Base-by-base conservation (phyloP, 208 protist genomes). In the Crithidia bombi region DNA sequence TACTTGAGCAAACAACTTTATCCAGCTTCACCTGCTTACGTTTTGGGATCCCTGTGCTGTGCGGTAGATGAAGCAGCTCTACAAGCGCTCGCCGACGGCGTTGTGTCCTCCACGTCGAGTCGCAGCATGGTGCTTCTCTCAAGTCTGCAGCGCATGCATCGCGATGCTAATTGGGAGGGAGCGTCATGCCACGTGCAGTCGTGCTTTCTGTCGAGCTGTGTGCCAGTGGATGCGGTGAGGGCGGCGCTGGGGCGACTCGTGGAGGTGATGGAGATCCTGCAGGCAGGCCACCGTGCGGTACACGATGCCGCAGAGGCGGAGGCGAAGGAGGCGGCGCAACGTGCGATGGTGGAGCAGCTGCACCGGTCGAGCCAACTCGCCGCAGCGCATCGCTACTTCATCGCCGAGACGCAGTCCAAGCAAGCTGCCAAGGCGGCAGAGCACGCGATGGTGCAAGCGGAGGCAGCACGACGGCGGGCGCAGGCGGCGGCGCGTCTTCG, bases 391-490 rank as follows among this genome's bases (percentile, higher is more conserved):
- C 52, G 61, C 26, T 12, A 6, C 17, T 73, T 75, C 11, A 17
- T 46, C 25, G 47, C 26, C 5, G 56, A 47, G 11, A 43, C n/a
- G 41, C 51, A 46, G 19, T 32, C 21, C 7, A 74, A 58, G 36
- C 15, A 23, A 7, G 58, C 35, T n/a, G 32, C 25, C 7, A 74
- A 65, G 38, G 43, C 38, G 2, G 54, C 73, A n/a, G 39, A 75
- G 66, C 44, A 80, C 0, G 56, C 54, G 38, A 30, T 28, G 12
- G 47, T 86, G 28, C 62, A 69, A 14, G 78, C 76, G 36, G 76
- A 81, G 50, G 50, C 66, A 4, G 10, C 21, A 56, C 66, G 57
- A 19, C 81, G 87, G 15, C 73, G 65, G 15, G 52, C 75, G 21
- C 44, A 57, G 32, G 50, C 30, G 32, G 66, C 33, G 0, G 65